Percentiles rank a stretch among this genome's conserved stretches.
Conservation (phyloP, 495 filamentous ascomycete species). For the Penicillium bialowiezense region DNA sequence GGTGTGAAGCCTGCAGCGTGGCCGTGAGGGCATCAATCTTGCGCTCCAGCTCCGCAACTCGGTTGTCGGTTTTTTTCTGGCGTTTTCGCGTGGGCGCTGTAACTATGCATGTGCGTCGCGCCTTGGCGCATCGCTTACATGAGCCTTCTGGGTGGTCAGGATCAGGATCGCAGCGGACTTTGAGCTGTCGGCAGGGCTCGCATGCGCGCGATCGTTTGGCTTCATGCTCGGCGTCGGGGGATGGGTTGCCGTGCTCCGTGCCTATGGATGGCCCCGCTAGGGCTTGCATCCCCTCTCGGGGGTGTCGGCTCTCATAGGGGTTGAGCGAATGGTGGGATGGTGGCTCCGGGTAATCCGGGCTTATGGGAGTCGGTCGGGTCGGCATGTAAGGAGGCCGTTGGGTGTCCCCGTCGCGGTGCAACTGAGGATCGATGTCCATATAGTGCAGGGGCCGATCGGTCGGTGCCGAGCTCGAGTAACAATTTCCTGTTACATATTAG, state of each 20-base stretch:
- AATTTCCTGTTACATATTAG: constrained; percentile 2
- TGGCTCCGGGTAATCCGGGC: constrained; percentile 30
- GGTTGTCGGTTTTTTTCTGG: constrained; percentile 89
- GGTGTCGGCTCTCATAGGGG: neutral
- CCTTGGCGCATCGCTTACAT: constrained; percentile 86
- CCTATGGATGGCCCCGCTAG: neutral
- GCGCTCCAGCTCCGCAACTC: constrained; percentile 89
- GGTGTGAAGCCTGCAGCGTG: constrained; percentile 57
- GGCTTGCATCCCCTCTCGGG: neutral
- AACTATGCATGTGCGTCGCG: constrained; percentile 72
- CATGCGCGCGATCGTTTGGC: constrained; percentile 84
- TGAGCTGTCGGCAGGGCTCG: constrained; percentile 84
- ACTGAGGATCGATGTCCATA: constrained; percentile 36
- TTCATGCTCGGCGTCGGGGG: constrained; percentile 46
- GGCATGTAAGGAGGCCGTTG: constrained; percentile 16
- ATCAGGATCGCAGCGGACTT: constrained; percentile 83
- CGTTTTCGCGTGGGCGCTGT: constrained; percentile 81
- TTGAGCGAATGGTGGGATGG: constrained; percentile 20
- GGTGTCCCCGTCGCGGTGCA: constrained; percentile 18
- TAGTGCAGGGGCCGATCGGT: constrained; percentile 16
- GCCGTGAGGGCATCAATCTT: constrained; percentile 90
- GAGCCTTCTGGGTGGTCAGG: constrained; percentile 53
- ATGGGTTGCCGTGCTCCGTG: constrained; percentile 4
- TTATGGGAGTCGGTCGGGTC: constrained; percentile 13
- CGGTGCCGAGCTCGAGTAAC: neutral